Percentiles rank a stretch among this genome's conserved stretches.
These are phyloP conservation scores for Vitis riparia DNA, from an alignment of 164 flowering plant genomes.

Conservation along the genomic window DNA sequence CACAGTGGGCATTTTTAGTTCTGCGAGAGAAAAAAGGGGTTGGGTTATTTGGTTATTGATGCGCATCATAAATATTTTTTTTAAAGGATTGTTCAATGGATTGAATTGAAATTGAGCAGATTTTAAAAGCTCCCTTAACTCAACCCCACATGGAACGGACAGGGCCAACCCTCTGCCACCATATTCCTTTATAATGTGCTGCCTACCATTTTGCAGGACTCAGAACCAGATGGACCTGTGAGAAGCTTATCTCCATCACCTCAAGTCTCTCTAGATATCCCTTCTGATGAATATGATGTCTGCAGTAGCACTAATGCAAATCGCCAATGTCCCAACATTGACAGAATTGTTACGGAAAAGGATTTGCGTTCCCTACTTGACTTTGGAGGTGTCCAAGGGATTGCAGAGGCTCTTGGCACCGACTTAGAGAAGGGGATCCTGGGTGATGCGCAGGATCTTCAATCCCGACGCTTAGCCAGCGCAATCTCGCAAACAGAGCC, in stretches of 20 bases:
- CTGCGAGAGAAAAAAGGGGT: no score
- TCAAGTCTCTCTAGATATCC: constrained; percentile 4
- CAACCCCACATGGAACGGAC: not conserved
- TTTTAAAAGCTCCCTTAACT: not conserved
- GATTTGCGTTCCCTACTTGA: not conserved
- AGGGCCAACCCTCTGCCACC: not conserved
- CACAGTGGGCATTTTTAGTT: no score
- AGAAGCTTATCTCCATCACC: not conserved
- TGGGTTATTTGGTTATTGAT: no score
- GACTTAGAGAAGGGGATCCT: constrained; percentile 12
- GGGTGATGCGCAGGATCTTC: not conserved
- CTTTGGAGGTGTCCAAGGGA: constrained; percentile 11
- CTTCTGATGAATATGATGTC: no score
- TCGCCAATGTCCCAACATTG: not conserved
- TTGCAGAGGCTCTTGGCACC: constrained; percentile 15
- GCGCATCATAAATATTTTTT: no score
- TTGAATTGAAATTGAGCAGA: no score
- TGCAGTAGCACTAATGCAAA: not conserved
- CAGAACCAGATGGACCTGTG: not conserved
- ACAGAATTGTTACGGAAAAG: constrained; percentile 9
- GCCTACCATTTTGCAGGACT: not conserved
- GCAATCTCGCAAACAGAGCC: not conserved
- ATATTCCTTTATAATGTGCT: not conserved
- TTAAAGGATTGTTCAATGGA: no score
- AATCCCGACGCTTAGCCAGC: not conserved